These are phyloP conservation scores for Coemansia sp. DNA, from an alignment of 192 early-diverging fungal genomes.

Conservation along the genomic window DNA sequence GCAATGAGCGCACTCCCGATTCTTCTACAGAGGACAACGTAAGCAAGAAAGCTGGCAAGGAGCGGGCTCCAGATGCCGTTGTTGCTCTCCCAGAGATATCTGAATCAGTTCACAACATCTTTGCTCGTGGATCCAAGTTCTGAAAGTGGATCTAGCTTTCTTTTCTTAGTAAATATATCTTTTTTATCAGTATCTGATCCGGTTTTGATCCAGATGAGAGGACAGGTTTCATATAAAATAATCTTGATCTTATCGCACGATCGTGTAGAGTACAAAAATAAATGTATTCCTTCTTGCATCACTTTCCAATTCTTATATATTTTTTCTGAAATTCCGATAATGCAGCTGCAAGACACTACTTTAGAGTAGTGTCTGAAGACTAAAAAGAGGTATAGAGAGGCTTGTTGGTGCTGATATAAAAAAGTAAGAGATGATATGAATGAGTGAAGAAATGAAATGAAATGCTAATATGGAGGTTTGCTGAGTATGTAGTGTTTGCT, in stretches of 20 bases:
- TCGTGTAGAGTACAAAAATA: neutral
- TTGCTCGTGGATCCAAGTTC: slow-evolving; percentile 32
- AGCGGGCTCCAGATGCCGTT: neutral
- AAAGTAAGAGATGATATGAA: neutral
- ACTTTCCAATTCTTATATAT: neutral
- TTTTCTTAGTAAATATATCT: neutral
- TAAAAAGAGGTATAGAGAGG: neutral
- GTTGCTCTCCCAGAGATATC: slow-evolving; percentile 39
- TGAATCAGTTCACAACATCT: slow-evolving; percentile 42
- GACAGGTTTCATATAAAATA: neutral
- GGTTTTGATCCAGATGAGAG: neutral
- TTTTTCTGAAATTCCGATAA: neutral
- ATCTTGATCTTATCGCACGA: neutral
- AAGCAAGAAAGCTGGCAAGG: slow-evolving; percentile 1
- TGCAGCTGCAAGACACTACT: too few relatives aligned
- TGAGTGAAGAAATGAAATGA: neutral
- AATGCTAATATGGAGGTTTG: neutral
- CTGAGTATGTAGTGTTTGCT: neutral
- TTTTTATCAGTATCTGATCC: neutral
- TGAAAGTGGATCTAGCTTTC: neutral
- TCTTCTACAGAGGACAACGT: neutral
- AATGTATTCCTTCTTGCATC: neutral
- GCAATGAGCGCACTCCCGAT: neutral
- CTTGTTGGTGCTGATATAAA: neutral
- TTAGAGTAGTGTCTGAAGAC: neutral